Percentiles rank a stretch among this genome's conserved stretches.
Evolutionary conservation across 441 rosid species (phyloP).

Genomic region (Gossypium schwendimanii): DNA sequence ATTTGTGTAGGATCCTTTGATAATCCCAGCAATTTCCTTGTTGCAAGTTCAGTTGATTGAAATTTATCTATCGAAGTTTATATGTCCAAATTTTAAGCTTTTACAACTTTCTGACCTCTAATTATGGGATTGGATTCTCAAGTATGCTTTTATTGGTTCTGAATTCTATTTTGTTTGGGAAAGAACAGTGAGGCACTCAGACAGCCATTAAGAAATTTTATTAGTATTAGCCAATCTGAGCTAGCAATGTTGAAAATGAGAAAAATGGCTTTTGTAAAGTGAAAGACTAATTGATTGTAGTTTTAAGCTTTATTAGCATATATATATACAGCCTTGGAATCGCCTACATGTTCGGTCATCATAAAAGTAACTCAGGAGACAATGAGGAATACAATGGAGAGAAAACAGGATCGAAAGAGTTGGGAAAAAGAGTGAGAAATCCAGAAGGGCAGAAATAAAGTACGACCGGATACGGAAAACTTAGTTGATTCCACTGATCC

Average conservation of each 20-base stretch:
- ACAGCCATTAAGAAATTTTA: not conserved
- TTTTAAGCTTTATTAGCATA: not conserved
- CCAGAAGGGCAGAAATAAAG: not conserved
- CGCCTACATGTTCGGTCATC: not conserved
- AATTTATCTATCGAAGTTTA: not conserved
- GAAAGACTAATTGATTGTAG: not conserved
- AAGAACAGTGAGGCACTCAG: not conserved
- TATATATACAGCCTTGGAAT: not conserved
- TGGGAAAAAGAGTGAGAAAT: not conserved
- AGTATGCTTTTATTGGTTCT: not conserved
- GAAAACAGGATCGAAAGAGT: not conserved
- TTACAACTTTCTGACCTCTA: not conserved
- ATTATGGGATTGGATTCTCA: not conserved
- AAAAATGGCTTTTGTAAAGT: not conserved
- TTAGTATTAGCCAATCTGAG: not conserved
- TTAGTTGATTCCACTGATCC: not conserved
- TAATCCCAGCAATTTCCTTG: not conserved
- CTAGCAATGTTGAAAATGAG: not conserved
- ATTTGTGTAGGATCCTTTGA: not conserved
- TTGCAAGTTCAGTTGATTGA: not conserved
- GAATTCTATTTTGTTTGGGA: not conserved
- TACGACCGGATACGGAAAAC: not conserved
- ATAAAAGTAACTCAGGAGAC: not conserved
- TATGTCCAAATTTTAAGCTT: not conserved
- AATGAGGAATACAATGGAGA: not conserved